A percentile compares a stretch with the other conserved stretches of the same genome.
phyloP scores from a whole-genome alignment of 805 yeast genomes.

The Priceomyces medius region DNA sequence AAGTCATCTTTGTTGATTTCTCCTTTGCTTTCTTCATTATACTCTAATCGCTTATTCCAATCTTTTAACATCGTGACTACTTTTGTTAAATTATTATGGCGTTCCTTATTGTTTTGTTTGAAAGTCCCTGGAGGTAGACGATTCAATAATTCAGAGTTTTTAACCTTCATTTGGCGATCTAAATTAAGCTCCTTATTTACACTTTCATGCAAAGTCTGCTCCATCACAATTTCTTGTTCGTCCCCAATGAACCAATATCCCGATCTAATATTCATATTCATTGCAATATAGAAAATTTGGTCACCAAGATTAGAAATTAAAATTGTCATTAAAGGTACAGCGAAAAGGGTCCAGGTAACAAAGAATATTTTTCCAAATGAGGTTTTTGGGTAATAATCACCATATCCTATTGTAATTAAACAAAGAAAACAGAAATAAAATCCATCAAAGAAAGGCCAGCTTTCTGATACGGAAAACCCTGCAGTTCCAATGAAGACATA shows the following conservation, averaged over 20 bases:
- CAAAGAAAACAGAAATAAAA: slow-evolving; percentile 78
- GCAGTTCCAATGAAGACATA: slow-evolving; percentile 78
- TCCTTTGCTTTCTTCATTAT: background rate
- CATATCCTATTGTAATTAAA: slow-evolving; percentile 82
- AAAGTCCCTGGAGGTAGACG: background rate
- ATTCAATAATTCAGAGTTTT: background rate
- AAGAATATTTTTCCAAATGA: slow-evolving; percentile 72
- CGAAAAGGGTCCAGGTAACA: slow-evolving; percentile 75
- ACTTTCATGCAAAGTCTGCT: background rate
- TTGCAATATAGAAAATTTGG: slow-evolving; percentile 38
- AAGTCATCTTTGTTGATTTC: background rate
- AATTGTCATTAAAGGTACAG: slow-evolving; percentile 86
- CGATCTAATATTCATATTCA: slow-evolving; percentile 6
- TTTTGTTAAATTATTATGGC: background rate
- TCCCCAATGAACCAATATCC: background rate
- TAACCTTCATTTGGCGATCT: background rate
- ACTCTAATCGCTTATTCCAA: background rate
- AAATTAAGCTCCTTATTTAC: background rate
- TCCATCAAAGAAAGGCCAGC: slow-evolving; percentile 69
- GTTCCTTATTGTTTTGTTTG: background rate
- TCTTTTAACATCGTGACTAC: background rate
- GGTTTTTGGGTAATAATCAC: slow-evolving; percentile 64
- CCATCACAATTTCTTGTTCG: background rate
- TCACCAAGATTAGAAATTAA: slow-evolving; percentile 74
- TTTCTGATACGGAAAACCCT: slow-evolving; percentile 57